phyloP scores from a whole-genome alignment of 2,329 filamentous ascomycete species.

The Cryoendolithus antarcticus region DNA sequence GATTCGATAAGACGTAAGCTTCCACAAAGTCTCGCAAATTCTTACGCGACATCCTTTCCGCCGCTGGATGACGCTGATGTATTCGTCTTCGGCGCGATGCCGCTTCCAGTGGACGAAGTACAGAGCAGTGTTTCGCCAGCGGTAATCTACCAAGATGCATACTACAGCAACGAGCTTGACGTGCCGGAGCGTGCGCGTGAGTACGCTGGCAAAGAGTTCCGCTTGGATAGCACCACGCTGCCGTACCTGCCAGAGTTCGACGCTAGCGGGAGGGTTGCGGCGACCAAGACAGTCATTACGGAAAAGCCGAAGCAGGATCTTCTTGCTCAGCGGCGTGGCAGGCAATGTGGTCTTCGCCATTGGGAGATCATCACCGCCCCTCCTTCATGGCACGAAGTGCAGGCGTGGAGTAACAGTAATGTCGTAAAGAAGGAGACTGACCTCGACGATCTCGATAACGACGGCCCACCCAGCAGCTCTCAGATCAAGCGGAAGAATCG shows the following conservation, averaged over 20 bases:
- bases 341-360: conserved; percentile 48
- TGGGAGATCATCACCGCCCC: conserved; percentile 70
- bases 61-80: conserved; percentile 10
- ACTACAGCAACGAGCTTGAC: conserved; percentile 73
- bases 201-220: conserved; percentile 81
- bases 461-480: conserved; percentile 16
- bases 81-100: conserved; percentile 25
- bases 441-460: conserved; percentile 14
- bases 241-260: conserved; percentile 68
- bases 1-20: conserved; percentile 13
- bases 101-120: conserved; percentile 37
- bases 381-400: conserved; percentile 58
- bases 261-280: conserved; percentile 36
- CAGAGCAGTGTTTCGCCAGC: conserved; percentile 49
- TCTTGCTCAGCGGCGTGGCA: conserved; percentile 40
- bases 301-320: conserved; percentile 42
- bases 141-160: conserved; percentile 72
- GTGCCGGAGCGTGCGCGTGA: conserved; percentile 65
- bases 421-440: conserved; percentile 8
- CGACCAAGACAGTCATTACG: conserved; percentile 42
- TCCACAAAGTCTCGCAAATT: neutral
- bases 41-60: conserved; percentile 15
- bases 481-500: conserved; percentile 24
- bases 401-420: conserved; percentile 48
- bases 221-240: conserved; percentile 59